phyloP scores from a whole-genome alignment of 1,284 basidiomycete species.

The Rhodotorula sp. region DNA sequence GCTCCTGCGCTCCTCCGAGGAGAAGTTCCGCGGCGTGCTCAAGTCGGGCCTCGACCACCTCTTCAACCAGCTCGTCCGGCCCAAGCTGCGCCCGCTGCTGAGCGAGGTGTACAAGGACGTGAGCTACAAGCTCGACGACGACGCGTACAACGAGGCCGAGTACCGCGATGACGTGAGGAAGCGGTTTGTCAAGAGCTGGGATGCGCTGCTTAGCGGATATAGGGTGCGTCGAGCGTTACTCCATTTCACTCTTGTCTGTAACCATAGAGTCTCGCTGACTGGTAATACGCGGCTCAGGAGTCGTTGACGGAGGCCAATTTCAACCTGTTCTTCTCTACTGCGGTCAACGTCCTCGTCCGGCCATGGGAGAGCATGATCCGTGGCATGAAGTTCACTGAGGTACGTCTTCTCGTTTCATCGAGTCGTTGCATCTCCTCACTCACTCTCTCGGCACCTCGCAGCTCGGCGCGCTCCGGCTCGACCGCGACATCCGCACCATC shows the following conservation, averaged over 20 bases:
- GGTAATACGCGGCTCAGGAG: constrained; percentile 58
- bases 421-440: too few species aligned
- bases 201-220: constrained; percentile 77
- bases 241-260: background rate
- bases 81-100: constrained; percentile 77
- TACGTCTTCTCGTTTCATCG: constrained; percentile 48
- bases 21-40: constrained; percentile 68
- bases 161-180: constrained; percentile 82
- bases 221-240: constrained; percentile 59
- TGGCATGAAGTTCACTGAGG: constrained; percentile 84
- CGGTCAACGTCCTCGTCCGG: constrained; percentile 79
- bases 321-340: constrained; percentile 76
- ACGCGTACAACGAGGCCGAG: constrained; percentile 77
- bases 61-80: constrained; percentile 87
- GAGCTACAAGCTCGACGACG: constrained; percentile 85
- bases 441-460: constrained; percentile 50
- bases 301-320: constrained; percentile 85
- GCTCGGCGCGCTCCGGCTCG: constrained; percentile 96
- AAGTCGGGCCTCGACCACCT: constrained; percentile 87
- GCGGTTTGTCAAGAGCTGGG: constrained; percentile 82
- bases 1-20: constrained; percentile 60
- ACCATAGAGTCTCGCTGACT: too few species aligned
- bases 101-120: constrained; percentile 86
- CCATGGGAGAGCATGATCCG: constrained; percentile 91
- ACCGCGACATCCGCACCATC: constrained; percentile 85